These are phyloP conservation scores for Calocera viscosa DNA, from an alignment of 768 basidiomycete genomes.

Conservation along the genomic window DNA sequence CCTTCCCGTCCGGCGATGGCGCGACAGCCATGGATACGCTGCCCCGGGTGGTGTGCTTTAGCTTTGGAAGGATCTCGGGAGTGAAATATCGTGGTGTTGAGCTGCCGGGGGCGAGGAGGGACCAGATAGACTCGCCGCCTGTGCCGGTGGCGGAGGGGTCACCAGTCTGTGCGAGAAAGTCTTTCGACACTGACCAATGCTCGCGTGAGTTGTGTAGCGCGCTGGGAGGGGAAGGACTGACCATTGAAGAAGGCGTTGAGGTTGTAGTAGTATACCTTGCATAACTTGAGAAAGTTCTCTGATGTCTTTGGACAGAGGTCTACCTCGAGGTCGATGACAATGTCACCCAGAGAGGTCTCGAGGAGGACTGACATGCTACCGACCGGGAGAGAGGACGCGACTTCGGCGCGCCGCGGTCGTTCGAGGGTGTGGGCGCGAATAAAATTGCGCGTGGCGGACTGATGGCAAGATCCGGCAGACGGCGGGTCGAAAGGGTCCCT, in stretches of 20 bases:
- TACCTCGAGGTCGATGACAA: slow-evolving; percentile 91
- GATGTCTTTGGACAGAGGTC: slow-evolving; percentile 81
- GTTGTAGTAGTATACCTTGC: slow-evolving; percentile 95
- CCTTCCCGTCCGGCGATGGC: slow-evolving; percentile 55
- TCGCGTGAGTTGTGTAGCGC: not conserved
- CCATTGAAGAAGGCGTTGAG: slow-evolving; percentile 97
- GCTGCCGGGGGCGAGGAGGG: slow-evolving; percentile 44
- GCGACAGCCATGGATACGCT: slow-evolving; percentile 98
- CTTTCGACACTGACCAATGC: slow-evolving; percentile 65
- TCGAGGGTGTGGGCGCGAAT: too few relatives aligned
- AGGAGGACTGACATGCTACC: slow-evolving; percentile 78
- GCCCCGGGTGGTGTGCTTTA: slow-evolving; percentile 75
- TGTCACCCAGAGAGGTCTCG: slow-evolving; percentile 92
- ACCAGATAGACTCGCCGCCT: slow-evolving; percentile 85
- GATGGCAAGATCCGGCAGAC: not conserved
- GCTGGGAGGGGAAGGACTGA: slow-evolving; percentile 29
- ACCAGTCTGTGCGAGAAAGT: slow-evolving; percentile 93
- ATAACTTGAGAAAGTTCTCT: slow-evolving; percentile 94
- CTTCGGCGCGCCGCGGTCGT: too few relatives aligned
- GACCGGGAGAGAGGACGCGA: too few relatives aligned
- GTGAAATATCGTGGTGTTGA: slow-evolving; percentile 63
- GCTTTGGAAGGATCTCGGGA: slow-evolving; percentile 65
- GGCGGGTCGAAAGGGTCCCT: not conserved
- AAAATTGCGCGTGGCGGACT: too few relatives aligned
- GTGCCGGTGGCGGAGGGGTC: slow-evolving; percentile 91